Percentiles rank a stretch among this genome's conserved stretches.
Evolutionary conservation across 2,329 filamentous ascomycete species (phyloP).

Genomic region (Aspergillus ibericus): DNA sequence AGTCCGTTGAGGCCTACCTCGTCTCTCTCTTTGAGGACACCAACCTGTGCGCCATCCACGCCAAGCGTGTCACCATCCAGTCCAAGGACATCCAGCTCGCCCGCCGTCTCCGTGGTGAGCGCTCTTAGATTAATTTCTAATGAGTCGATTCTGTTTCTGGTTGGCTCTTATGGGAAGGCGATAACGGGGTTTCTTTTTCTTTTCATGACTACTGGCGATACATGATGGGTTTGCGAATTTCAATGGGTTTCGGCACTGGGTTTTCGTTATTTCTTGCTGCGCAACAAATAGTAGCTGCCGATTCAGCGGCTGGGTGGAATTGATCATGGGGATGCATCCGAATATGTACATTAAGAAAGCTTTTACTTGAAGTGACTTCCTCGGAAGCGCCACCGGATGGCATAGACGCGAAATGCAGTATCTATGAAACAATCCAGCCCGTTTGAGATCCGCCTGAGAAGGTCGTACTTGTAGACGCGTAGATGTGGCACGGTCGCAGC

Average conservation of each 20-base stretch:
- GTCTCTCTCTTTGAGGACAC: slow-evolving; percentile 98
- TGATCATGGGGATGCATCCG: slow-evolving; percentile 27
- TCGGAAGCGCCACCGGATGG: slow-evolving; percentile 35
- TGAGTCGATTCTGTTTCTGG: slow-evolving; percentile 32
- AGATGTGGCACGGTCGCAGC: neutral
- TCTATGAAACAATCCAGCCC: slow-evolving; percentile 24
- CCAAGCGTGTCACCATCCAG: slow-evolving; percentile 97
- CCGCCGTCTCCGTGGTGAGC: slow-evolving; percentile 90
- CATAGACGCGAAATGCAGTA: slow-evolving; percentile 37
- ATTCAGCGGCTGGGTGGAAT: slow-evolving; percentile 29
- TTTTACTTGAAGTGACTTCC: slow-evolving; percentile 28
- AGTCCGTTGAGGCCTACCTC: slow-evolving; percentile 98
- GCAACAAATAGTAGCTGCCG: slow-evolving; percentile 34
- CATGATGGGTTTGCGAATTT: slow-evolving; percentile 45
- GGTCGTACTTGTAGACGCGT: neutral
- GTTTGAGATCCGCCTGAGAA: slow-evolving; percentile 1
- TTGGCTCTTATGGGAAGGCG: slow-evolving; percentile 42
- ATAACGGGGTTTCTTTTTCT: slow-evolving; percentile 40
- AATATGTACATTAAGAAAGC: slow-evolving; percentile 38
- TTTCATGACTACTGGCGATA: slow-evolving; percentile 46
- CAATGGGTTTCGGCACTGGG: slow-evolving; percentile 35
- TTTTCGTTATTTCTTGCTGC: slow-evolving; percentile 34
- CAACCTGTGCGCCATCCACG: slow-evolving; percentile 97
- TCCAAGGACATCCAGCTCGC: slow-evolving; percentile 95
- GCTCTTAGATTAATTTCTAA: slow-evolving; percentile 61